Evolutionary conservation across 2,329 filamentous ascomycete species (phyloP).

Genomic region (Cylindrodendrum hubeiense): DNA sequence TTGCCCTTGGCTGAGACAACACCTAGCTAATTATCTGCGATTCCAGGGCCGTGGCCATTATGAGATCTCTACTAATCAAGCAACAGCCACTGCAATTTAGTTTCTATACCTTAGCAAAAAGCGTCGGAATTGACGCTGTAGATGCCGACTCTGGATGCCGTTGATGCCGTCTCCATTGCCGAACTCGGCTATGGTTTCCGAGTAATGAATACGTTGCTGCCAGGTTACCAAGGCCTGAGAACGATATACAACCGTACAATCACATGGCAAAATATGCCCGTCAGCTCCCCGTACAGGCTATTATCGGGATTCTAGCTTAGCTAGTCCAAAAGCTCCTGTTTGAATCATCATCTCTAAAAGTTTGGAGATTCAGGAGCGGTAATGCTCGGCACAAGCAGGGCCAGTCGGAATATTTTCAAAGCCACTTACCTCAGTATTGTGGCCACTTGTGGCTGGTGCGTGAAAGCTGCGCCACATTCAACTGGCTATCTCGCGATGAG

Average conservation of each 20-base stretch:
- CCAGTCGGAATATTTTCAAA: not conserved
- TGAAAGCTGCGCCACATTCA: not conserved
- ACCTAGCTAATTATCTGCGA: not conserved
- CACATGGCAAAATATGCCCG: not conserved
- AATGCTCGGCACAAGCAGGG: conserved; percentile 30
- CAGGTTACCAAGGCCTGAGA: not conserved
- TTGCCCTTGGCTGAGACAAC: not conserved
- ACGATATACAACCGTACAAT: conserved; percentile 17
- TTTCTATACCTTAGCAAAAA: not conserved
- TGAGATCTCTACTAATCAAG: not conserved
- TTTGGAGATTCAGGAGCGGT: conserved; percentile 17
- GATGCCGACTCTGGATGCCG: conserved; percentile 28
- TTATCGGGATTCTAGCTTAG: not conserved
- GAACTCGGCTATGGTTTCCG: conserved; percentile 22
- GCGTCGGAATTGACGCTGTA: conserved; percentile 32
- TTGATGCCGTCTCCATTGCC: conserved; percentile 10
- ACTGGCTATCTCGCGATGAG: too few relatives aligned
- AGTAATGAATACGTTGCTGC: not conserved
- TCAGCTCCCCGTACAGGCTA: not conserved
- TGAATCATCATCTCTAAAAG: not conserved
- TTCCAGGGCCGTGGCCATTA: not conserved
- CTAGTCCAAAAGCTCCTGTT: not conserved
- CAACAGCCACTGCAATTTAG: not conserved
- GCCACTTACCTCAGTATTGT: not conserved
- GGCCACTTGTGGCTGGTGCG: not conserved